Base-by-base conservation (phyloP, 2,329 filamentous ascomycete species). In the Capronia epimyces region DNA sequence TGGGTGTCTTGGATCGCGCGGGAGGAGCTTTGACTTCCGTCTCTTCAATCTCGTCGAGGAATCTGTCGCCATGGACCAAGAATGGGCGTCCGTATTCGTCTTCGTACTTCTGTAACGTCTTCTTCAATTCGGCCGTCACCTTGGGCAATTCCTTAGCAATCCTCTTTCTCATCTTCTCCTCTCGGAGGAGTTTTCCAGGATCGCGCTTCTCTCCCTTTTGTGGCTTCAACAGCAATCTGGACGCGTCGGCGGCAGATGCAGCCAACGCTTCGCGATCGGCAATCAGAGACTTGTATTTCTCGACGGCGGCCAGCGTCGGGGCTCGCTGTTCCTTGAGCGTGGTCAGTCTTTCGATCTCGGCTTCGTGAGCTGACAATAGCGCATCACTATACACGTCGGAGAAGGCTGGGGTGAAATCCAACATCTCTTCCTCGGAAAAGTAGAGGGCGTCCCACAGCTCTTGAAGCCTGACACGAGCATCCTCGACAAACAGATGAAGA, bases 151-250 rank as follows among this genome's bases (percentile, higher is more conserved):
- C 93, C 69, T 97, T 98, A 21, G 90, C 80, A 56, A 98, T 96
- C 51, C 90, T 81, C 79, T 98, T 98, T 53, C 93, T 83, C 88
- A 95, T 95, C 78, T 97, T 98, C 72, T 98, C 93, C 66, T 98
- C 93, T 24, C 93, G 81, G 46, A 98, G 76, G 13, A 98, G 77
- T 71, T 95, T 93, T 44, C 89, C 91, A 2, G 93, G 93, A 65
- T 98, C 93, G 57, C 94, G 87, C 69, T 84, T 88, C 72, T 97
- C 91, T 48, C 91, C 91, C 72, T 95, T 95, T 60, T 89, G 84
- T 2, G 90, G 90, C 54, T 91, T 89, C 62, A 83, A 81, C 84
- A 97, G 89, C 24, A 98, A 76, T 39, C 93, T 84, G 5, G 91
- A 96, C 12, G 93, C 90, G 68, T 98, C 94, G 66, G 96, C 90